Conservation (phyloP, 768 basidiomycete genomes). For the Xerocomus spinulosus region DNA sequence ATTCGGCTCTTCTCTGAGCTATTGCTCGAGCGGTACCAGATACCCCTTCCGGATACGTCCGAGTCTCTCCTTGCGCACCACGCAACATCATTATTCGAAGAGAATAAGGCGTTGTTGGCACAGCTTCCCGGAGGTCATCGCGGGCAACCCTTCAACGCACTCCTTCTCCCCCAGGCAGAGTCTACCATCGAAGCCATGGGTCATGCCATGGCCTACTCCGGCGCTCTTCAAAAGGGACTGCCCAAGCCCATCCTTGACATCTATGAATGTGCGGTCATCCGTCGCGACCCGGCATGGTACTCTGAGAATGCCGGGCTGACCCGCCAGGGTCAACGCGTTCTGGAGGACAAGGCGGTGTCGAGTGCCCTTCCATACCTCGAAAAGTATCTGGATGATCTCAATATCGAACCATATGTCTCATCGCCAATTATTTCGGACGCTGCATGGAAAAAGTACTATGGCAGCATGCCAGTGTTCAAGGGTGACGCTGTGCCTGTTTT, state of each 20-base stretch:
- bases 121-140: conserved; percentile 28
- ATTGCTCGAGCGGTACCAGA: conserved; percentile 47
- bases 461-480: background rate
- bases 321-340: conserved; percentile 42
- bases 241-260: conserved; percentile 49
- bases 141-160: conserved; percentile 40
- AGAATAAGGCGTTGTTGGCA: conserved; percentile 39
- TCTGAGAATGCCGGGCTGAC: conserved; percentile 43
- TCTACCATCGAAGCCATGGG: conserved; percentile 56
- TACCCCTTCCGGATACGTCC: conserved; percentile 41
- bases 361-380: conserved; percentile 42
- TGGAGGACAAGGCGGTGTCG: conserved; percentile 44
- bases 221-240: conserved; percentile 42
- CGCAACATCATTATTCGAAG: conserved; percentile 41
- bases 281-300: conserved; percentile 57
- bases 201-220: conserved; percentile 57
- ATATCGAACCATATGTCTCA: conserved; percentile 46
- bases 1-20: conserved; percentile 59
- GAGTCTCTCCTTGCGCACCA: conserved; percentile 54
- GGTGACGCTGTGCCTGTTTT: background rate
- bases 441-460: conserved; percentile 41
- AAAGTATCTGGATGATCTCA: conserved; percentile 38
- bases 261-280: conserved; percentile 50
- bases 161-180: conserved; percentile 50
- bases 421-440: conserved; percentile 53